phyloP scores from a whole-genome alignment of 805 yeast genomes.

The Sugiyamaella americana region DNA sequence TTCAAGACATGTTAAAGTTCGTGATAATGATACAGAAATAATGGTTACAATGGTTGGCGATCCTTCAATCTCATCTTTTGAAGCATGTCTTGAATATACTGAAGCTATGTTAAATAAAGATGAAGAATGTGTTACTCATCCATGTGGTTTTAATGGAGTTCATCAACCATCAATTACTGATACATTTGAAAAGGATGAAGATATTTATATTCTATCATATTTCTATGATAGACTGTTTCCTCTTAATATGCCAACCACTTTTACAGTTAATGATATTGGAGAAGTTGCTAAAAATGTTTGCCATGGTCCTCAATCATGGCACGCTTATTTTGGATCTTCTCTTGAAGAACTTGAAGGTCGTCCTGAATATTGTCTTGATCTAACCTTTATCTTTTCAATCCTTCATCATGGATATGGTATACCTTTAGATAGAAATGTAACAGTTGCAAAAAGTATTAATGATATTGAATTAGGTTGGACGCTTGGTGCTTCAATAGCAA shows the following conservation, averaged over 20 bases:
- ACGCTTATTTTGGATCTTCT: constrained; percentile 38
- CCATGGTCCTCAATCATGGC: constrained; percentile 62
- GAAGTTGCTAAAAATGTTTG: constrained; percentile 81
- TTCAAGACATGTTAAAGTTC: constrained; percentile 44
- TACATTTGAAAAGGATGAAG: constrained; percentile 69
- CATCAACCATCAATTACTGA: constrained; percentile 86
- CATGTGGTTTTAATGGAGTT: constrained; percentile 94
- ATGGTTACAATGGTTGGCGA: constrained; percentile 64
- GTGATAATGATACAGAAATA: constrained; percentile 55
- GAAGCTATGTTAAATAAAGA: constrained; percentile 79
- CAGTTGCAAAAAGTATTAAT: constrained; percentile 81
- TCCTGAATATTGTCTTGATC: constrained; percentile 91
- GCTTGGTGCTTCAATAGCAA: constrained; percentile 69
- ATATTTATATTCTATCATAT: constrained; percentile 84
- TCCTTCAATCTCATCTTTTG: constrained; percentile 11
- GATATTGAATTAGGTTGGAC: constrained; percentile 96
- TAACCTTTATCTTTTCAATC: constrained; percentile 81
- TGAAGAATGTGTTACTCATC: constrained; percentile 58
- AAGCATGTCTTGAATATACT: constrained; percentile 43
- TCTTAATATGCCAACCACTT: constrained; percentile 82
- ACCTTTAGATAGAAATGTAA: constrained; percentile 79
- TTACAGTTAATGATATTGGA: constrained; percentile 71
- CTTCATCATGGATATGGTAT: constrained; percentile 93
- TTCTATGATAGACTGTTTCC: constrained; percentile 92
- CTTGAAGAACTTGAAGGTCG: constrained; percentile 59